Evolutionary conservation across 106 monocot species (phyloP).

Genomic region (Platanthera zijinensis): DNA sequence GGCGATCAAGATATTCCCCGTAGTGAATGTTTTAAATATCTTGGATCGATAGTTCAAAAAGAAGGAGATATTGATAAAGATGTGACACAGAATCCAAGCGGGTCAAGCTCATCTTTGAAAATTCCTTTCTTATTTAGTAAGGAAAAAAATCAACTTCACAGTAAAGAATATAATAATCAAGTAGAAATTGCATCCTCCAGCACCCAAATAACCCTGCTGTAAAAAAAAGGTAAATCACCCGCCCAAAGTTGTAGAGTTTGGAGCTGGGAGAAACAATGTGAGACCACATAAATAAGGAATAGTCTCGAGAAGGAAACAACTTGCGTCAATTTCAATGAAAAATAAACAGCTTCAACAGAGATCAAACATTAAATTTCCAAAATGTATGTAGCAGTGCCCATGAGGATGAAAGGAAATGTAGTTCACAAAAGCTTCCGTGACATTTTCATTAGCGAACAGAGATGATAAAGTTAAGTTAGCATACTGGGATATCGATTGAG

Average conservation of each 20-base stretch:
- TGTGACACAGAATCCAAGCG: neutral
- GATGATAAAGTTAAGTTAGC: slow-evolving; percentile 10
- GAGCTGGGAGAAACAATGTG: too few relatives aligned
- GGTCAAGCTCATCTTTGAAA: neutral
- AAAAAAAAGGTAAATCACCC: neutral
- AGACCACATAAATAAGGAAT: neutral
- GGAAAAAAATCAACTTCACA: neutral
- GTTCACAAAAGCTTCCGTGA: neutral
- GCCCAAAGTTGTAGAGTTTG: neutral
- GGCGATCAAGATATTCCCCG: too few relatives aligned
- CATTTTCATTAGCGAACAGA: neutral
- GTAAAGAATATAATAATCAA: neutral
- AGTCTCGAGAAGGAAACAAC: neutral
- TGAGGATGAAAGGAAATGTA: neutral
- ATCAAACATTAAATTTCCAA: neutral
- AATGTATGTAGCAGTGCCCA: neutral
- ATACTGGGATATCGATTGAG: slow-evolving; percentile 96
- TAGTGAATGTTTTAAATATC: too few relatives aligned
- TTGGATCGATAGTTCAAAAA: too few relatives aligned
- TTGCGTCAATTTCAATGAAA: neutral
- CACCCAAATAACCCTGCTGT: neutral
- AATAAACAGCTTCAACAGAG: neutral
- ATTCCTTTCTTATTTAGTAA: neutral
- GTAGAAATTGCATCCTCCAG: neutral
- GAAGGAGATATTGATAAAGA: too few relatives aligned